Conservation (phyloP, 345 rosid genomes). For the Arabidopsis suecica region DNA sequence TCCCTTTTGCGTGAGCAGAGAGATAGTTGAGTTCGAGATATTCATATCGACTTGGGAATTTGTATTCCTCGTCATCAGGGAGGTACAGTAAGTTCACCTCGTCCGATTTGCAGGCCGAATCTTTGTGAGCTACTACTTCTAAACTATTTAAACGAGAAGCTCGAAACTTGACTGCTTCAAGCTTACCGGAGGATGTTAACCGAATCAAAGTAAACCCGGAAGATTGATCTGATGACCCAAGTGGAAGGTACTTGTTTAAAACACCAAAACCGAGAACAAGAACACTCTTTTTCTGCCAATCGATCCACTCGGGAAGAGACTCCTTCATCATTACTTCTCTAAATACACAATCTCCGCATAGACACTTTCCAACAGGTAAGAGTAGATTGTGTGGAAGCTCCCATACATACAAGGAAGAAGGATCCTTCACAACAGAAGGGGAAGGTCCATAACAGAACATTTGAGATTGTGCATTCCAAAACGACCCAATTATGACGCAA, state of each 20-base stretch:
- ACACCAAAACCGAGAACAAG: constrained; percentile 68
- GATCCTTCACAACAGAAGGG: constrained; percentile 44
- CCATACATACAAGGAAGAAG: constrained; percentile 59
- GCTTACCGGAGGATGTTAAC: constrained; percentile 72
- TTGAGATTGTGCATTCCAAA: constrained; percentile 67
- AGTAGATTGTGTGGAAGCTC: constrained; percentile 62
- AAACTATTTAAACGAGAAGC: constrained; percentile 48
- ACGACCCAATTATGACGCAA: constrained; percentile 68
- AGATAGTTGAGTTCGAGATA: constrained; percentile 61
- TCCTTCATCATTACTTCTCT: constrained; percentile 54
- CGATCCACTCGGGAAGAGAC: constrained; percentile 64
- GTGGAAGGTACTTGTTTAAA: constrained; percentile 50
- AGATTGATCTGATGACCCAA: constrained; percentile 48
- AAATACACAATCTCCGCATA: constrained; percentile 62
- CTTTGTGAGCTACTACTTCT: constrained; percentile 47
- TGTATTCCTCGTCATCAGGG: constrained; percentile 49
- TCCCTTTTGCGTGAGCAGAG: constrained; percentile 53
- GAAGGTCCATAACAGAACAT: constrained; percentile 75
- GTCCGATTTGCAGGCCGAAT: constrained; percentile 29
- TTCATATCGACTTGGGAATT: constrained; percentile 53
- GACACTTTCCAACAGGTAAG: constrained; percentile 55
- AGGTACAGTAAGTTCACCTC: constrained; percentile 50
- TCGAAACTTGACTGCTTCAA: constrained; percentile 60
- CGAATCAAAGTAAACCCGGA: constrained; percentile 71
- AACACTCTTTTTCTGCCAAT: constrained; percentile 70